Base-by-base conservation (phyloP, 768 basidiomycete genomes). In the Pleurotus sapidus region DNA sequence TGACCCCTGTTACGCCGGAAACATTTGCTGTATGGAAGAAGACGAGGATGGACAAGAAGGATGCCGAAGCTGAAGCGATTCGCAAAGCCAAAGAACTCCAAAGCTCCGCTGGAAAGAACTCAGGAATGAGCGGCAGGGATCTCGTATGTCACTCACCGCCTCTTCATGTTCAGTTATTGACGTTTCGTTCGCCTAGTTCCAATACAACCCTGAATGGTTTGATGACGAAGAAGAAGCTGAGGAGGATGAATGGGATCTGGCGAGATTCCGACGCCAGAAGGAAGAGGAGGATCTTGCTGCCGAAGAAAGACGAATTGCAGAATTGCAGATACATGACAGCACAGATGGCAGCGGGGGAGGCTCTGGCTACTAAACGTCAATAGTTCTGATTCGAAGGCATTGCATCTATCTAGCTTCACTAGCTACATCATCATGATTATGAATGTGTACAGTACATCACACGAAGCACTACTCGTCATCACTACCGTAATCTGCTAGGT, bases 131-230 rank as follows among this genome's bases (percentile, higher is more conserved):
- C 58, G 97, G 97, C 51, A 82, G 93, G 72, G 97, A 98, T 74
- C 76, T 99, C 76, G 93, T 95, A 64, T 63, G 84, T 74, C 57
- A 61, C 37, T 15, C 40, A 51, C 37, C 55, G 51, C 53, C 59
- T 38, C 57, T 27, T 51, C 39, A 49, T 49, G 2, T 25, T 6
- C 27, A 8, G 30, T 61, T 20, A 46, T 49, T 46, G 47, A n/a
- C 49, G 58, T 48, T 59, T 49, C 49, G 18, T 34, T 55, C 59
- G 17, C 61, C 5, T 64, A 93, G 89, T 96, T 97, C 83, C 88
- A 92, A 74, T 96, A 92, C 84, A 95, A 95, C 72, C 90, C 93
- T 15, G 91, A 94, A 65, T 93, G 92, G 90, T 95, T 94, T 76
- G 84, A 87, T 61, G 93, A 93, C 64, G 82, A 88, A 50, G 84